Evolutionary conservation across 1,284 basidiomycete genomes (phyloP).

Genomic region (Puccinia hordei): DNA sequence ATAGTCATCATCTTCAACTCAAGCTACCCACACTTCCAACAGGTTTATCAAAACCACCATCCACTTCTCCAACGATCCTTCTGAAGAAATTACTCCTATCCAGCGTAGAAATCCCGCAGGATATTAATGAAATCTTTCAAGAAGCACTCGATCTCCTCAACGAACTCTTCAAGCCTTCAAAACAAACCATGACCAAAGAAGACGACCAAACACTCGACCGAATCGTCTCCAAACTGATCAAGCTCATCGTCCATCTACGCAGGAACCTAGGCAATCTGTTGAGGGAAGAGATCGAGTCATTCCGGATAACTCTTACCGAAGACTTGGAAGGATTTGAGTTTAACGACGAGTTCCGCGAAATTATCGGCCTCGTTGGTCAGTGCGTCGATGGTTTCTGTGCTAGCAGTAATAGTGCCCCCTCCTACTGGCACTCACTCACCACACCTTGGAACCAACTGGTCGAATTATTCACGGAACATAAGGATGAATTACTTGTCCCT

Average conservation of each 20-base stretch:
- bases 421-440: conserved; percentile 19
- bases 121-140: background rate
- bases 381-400: conserved; percentile 17
- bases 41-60: background rate
- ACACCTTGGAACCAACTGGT: background rate
- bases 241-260: conserved; percentile 21
- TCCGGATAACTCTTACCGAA: background rate
- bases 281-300: background rate
- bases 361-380: conserved; percentile 16
- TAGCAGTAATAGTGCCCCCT: background rate
- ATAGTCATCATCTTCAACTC: background rate
- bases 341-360: conserved; percentile 8
- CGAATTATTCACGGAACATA: conserved; percentile 23
- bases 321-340: background rate
- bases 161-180: background rate
- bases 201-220: conserved; percentile 2
- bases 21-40: background rate
- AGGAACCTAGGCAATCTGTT: background rate
- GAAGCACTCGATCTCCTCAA: background rate
- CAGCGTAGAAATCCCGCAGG: conserved; percentile 1
- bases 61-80: background rate
- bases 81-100: conserved; percentile 1
- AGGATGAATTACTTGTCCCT: conserved; percentile 22
- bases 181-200: background rate
- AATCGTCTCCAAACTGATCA: conserved; percentile 21